Conservation (phyloP, 129 eudicot species). For the Deinandra increscens region DNA sequence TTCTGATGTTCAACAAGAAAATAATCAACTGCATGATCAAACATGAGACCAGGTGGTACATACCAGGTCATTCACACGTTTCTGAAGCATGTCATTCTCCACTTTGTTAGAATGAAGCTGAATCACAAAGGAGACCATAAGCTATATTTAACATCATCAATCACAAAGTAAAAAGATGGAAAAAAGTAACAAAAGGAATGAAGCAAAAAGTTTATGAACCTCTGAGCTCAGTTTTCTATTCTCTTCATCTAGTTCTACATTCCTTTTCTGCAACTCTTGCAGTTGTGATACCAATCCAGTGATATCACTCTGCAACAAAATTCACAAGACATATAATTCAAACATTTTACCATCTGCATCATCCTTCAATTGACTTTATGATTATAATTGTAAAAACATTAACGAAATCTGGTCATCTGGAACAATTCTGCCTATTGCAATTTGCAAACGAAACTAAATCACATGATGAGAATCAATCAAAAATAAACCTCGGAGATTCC, state of each 20-base stretch:
- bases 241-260: conserved; percentile 64
- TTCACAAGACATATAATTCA: not conserved
- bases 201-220: conserved; percentile 34
- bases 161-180: not conserved
- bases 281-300: conserved; percentile 81
- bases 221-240: conserved; percentile 52
- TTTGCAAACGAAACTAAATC: conserved; percentile 16
- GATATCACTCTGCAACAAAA: conserved; percentile 74
- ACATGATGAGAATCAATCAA: not conserved
- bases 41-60: conserved; percentile 10
- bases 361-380: not conserved
- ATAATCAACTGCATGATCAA: conserved; percentile 2
- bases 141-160: not conserved
- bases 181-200: not conserved
- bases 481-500: conserved; percentile 65
- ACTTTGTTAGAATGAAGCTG: conserved; percentile 71
- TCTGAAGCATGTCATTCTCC: conserved; percentile 59
- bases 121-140: conserved; percentile 21
- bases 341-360: not conserved
- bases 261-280: conserved; percentile 68
- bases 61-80: conserved; percentile 78
- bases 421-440: not conserved
- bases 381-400: not conserved
- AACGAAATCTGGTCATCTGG: not conserved
- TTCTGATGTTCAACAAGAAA: not conserved